Evolutionary conservation across 148 eudicot genomes (phyloP), one percentile per base, ranked within the genome.

Genomic region (Vaccinium macrocarpon): DNA sequence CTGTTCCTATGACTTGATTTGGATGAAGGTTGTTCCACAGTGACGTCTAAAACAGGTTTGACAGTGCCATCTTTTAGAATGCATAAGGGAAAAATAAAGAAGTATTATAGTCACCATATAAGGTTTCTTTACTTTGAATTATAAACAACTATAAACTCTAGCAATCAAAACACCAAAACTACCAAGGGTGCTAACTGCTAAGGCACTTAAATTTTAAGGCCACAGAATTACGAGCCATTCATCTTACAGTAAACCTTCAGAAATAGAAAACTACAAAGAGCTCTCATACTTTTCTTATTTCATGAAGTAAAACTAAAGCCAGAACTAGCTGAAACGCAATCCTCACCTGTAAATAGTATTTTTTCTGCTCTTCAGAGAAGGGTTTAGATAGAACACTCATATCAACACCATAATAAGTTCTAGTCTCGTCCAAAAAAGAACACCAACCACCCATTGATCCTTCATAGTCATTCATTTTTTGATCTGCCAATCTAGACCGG

Each of bases 21-120:
- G 98, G 99, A 88, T 93, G 91, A 83, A 97, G 98, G 83, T 89
- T 95, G 92, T 92, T 93, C 99, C 99, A 97, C 42, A 93, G 59
- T 38, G 99, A 93, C 52, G 97, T 97, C 99, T 97, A 85, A 85
- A 90, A 50, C 56, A 77, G 50, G 82, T 70, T 68, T 27, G 74
- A 78, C 18, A 64, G 29, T 35, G 51, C 21, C 32, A 21, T 74
- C 70, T 78, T 82, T 85, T 38, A 59, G 79, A 80, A 78, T 49
- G 25, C 46, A 74, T 14, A 19, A 53, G 82, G 38, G 35, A 49
- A 29, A 15, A 66, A 32, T 80, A 25, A 77, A 81, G 27, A 42
- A 62, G 70, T n/a, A 80, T 35, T 56, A 78, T 27, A 27, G 7
- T 68, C 38, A 25, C 11, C 71, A 68, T 25, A 25, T 27, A 68